A percentile compares a stretch with the other conserved stretches of the same genome.
phyloP scores from a whole-genome alignment of 257 asterid genomes.

The Fraxinus quadrangulata region DNA sequence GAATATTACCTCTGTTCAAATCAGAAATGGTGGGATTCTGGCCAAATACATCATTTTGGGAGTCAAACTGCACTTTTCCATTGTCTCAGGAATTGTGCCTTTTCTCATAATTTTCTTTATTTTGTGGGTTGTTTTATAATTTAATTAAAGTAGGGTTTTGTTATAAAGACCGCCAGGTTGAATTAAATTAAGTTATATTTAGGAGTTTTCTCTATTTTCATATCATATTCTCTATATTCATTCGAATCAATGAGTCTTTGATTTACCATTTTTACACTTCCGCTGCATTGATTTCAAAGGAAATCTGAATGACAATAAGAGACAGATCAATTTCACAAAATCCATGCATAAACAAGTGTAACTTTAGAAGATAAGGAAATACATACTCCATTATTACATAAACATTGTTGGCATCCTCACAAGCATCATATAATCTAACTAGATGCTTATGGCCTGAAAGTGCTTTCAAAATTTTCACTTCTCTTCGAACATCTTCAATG shows the following conservation, averaged over 20 bases:
- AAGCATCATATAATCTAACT: conserved; percentile 85
- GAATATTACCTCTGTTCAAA: background rate
- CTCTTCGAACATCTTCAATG: conserved; percentile 95
- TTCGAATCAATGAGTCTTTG: background rate
- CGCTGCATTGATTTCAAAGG: background rate
- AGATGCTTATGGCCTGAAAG: conserved; percentile 91
- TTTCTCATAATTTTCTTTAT: background rate
- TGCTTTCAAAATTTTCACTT: conserved; percentile 91
- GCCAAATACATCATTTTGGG: background rate
- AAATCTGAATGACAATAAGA: background rate
- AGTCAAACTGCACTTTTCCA: background rate
- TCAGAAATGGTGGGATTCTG: background rate
- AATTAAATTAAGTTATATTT: background rate
- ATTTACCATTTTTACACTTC: background rate
- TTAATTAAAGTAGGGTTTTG: background rate
- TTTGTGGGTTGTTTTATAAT: background rate
- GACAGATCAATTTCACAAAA: background rate
- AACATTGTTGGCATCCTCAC: conserved; percentile 88
- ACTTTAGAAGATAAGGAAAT: conserved; percentile 30
- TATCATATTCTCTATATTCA: background rate
- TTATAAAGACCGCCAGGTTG: background rate
- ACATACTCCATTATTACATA: conserved; percentile 96
- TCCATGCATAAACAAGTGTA: conserved; percentile 16
- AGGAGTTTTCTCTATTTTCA: background rate
- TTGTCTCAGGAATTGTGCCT: background rate